These are phyloP conservation scores for Boletus reticuloceps DNA, from an alignment of 768 basidiomycete species.

Conservation along the genomic window DNA sequence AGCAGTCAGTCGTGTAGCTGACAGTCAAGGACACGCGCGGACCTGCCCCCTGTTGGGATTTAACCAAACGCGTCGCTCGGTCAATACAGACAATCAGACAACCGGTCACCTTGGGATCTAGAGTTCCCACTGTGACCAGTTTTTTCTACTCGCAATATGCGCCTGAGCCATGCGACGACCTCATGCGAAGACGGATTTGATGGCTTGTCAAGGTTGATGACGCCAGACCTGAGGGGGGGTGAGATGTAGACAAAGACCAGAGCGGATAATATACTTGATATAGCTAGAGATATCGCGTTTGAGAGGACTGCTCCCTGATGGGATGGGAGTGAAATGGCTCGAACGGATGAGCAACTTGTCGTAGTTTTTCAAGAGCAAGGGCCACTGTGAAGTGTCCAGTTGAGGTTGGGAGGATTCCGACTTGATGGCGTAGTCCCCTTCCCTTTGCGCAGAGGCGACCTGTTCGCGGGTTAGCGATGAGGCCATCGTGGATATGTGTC, in stretches of 20 bases:
- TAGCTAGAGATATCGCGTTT: constrained; percentile 92
- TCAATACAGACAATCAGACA: constrained; percentile 99
- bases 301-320: constrained; percentile 88
- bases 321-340: constrained; percentile 97
- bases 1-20: constrained; percentile 1
- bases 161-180: constrained; percentile 97
- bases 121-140: constrained; percentile 98
- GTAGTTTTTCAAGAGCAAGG: constrained; percentile 96
- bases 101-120: constrained; percentile 99
- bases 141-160: constrained; percentile 97
- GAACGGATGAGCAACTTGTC: constrained; percentile 94
- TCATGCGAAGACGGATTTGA: constrained; percentile 99
- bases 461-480: constrained; percentile 55
- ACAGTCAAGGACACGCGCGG: constrained; percentile 21
- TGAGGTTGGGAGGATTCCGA: constrained; percentile 70
- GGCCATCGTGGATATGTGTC: constrained; percentile 15
- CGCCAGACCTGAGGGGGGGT: constrained; percentile 71
- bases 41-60: constrained; percentile 99
- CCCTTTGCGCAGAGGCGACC: constrained; percentile 70
- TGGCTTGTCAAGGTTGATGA: constrained; percentile 99
- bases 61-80: constrained; percentile 94
- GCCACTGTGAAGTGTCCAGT: constrained; percentile 97
- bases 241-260: background rate
- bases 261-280: constrained; percentile 63
- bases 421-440: constrained; percentile 79